Evolutionary conservation across 2,329 filamentous ascomycete genomes (phyloP).

Genomic region (Ophiostoma australiae): DNA sequence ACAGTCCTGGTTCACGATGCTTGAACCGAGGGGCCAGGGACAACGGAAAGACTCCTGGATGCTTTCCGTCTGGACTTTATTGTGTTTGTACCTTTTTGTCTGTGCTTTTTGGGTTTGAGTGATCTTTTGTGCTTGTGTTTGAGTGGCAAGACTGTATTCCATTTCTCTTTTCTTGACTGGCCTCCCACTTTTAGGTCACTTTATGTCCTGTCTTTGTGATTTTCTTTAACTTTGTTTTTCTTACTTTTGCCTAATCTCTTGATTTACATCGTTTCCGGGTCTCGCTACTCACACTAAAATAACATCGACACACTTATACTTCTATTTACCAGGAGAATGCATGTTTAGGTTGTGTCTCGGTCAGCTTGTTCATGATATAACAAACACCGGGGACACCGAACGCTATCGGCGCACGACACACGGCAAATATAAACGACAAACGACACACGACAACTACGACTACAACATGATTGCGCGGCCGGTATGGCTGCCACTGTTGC

Average conservation of each 20-base stretch:
- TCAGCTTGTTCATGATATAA: background rate
- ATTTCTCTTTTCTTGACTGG: constrained; percentile 25
- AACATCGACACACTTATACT: background rate
- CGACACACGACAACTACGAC: background rate
- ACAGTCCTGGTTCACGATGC: background rate
- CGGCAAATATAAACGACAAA: background rate
- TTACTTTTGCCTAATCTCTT: constrained; percentile 14
- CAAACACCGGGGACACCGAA: constrained; percentile 3
- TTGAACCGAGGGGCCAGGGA: background rate
- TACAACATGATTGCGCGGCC: background rate
- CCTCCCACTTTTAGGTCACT: constrained; percentile 24
- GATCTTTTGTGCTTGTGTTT: background rate
- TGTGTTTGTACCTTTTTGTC: background rate
- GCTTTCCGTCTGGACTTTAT: background rate
- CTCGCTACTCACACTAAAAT: background rate
- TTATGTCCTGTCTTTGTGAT: constrained; percentile 26
- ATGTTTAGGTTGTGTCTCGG: background rate
- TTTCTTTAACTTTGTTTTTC: constrained; percentile 26
- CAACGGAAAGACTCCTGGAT: constrained; percentile 1
- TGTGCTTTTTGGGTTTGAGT: too few species aligned
- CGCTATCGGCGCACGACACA: background rate
- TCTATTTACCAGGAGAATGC: background rate
- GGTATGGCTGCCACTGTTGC: constrained; percentile 3
- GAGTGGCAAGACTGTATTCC: background rate
- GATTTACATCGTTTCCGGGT: background rate